Base-by-base conservation (phyloP, 23 red algal species). In the Gracilaria gracilis region DNA sequence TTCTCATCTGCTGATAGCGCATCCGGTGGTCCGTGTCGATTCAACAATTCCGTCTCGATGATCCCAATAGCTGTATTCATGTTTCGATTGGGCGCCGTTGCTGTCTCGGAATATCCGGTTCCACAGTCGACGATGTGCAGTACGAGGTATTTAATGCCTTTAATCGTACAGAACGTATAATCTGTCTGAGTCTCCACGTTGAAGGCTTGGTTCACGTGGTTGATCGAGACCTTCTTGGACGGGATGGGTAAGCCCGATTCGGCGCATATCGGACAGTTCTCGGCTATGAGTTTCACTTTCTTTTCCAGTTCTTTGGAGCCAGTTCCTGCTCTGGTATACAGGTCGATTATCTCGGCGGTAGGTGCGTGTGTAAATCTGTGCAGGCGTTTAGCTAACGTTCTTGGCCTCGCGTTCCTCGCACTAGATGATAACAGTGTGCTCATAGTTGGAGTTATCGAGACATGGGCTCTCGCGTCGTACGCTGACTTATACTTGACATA, bases 181-280 rank as follows among this genome's bases (percentile, higher is more conserved):
- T 87, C 83, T 5, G 39, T 75, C 75, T 51, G 83, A 4, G 75
- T 87, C 35, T 75, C 83, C 24, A 75, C 25, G 75, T n/a, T n/a
- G n/a, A n/a, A n/a, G n/a, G n/a, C n/a, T n/a, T n/a, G n/a, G n/a
- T n/a, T n/a, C n/a, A n/a, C 67, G 62, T 87, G 83, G 35, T 28
- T 87, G 20, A 75, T 57, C 14, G 83, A 87, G 4, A 87, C 75
- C 67, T 87, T 87, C 15, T 74, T 72, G 2, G 39, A 14, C 2
- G 83, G 65, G 48, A 29, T 31, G 9, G 83, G 83, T 40, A 33
- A 19, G 4, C 83, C 83, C 16, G 83, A 74, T 57, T 87, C 75
- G 12, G 61, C 67, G 32, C 83, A 75, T 7, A 75, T 61, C 4
- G 2, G 2, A 40, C 83, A 87, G 16, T 21, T 66, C 5, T 17